phyloP scores from a whole-genome alignment of 306 rosid genomes.

The Pueraria montana region DNA sequence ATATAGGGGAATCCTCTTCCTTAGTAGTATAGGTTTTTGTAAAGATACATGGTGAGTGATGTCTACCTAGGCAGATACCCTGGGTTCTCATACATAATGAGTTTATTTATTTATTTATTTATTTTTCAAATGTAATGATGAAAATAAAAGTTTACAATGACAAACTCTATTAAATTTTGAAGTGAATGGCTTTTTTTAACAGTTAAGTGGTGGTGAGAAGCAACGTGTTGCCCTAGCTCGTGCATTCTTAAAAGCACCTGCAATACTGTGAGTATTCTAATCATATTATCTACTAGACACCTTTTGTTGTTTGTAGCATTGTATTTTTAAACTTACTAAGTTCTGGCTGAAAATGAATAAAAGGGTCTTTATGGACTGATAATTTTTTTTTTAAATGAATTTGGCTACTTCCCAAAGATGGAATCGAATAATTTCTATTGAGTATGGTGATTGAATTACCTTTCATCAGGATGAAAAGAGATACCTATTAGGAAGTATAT shows the following conservation, averaged over 20 bases:
- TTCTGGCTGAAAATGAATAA: conserved; percentile 19
- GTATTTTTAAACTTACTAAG: conserved; percentile 9
- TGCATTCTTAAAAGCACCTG: conserved; percentile 92
- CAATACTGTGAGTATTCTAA: conserved; percentile 75
- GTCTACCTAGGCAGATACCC: conserved; percentile 24
- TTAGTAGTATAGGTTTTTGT: no score
- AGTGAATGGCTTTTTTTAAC: conserved; percentile 50
- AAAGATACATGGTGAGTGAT: no score
- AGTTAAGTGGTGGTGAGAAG: conserved; percentile 99
- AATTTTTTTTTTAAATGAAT: no score
- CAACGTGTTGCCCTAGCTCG: conserved; percentile 99
- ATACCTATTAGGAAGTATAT: conserved; percentile 12
- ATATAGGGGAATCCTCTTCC: background rate
- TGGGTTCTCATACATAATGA: background rate
- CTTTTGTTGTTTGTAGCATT: conserved; percentile 8
- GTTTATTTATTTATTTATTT: background rate
- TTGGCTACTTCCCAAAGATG: background rate
- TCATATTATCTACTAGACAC: conserved; percentile 20
- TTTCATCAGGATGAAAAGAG: background rate
- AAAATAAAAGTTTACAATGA: conserved; percentile 10
- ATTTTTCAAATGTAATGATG: background rate
- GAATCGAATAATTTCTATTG: conserved; percentile 2
- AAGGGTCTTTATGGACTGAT: background rate
- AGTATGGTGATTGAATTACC: conserved; percentile 13
- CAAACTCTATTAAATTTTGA: conserved; percentile 37